Evolutionary conservation across 1,284 basidiomycete genomes (phyloP).

Genomic region (Vanrija pseudolonga): DNA sequence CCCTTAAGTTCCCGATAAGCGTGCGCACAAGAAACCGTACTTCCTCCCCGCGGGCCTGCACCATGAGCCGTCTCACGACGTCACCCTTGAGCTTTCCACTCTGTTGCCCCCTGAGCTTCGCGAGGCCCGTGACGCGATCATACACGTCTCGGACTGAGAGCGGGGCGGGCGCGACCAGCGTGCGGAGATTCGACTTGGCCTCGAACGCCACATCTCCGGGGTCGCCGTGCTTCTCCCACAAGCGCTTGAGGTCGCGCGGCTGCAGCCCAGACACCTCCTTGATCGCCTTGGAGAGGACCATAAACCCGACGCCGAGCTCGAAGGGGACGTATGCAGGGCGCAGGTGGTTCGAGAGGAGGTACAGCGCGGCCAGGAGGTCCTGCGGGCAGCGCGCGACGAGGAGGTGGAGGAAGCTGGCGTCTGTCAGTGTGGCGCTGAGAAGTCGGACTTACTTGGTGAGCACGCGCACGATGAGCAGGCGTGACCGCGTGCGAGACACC

Average conservation of each 20-base stretch:
- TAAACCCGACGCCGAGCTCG: slow-evolving; percentile 72
- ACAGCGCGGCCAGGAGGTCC: slow-evolving; percentile 76
- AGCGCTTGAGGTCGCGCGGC: slow-evolving; percentile 61
- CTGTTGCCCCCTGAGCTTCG: slow-evolving; percentile 65
- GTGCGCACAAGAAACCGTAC: slow-evolving; percentile 77
- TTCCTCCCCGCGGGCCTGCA: slow-evolving; percentile 83
- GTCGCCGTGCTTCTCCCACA: slow-evolving; percentile 59
- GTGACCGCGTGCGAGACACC: slow-evolving; percentile 71
- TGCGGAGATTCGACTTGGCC: slow-evolving; percentile 73
- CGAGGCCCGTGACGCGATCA: slow-evolving; percentile 62
- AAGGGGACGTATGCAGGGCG: slow-evolving; percentile 69
- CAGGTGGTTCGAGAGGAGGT: slow-evolving; percentile 82
- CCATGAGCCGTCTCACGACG: slow-evolving; percentile 74
- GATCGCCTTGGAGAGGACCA: slow-evolving; percentile 73
- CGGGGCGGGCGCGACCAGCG: slow-evolving; percentile 68
- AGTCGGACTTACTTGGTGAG: slow-evolving; percentile 68
- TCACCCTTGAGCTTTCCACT: slow-evolving; percentile 72
- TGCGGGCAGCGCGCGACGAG: slow-evolving; percentile 65
- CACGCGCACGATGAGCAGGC: slow-evolving; percentile 73
- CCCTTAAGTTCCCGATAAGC: slow-evolving; percentile 74
- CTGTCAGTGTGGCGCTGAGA: background rate
- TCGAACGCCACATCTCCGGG: slow-evolving; percentile 76
- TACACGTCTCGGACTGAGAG: slow-evolving; percentile 65
- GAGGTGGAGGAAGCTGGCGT: slow-evolving; percentile 57
- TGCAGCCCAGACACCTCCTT: slow-evolving; percentile 77